Evolutionary conservation across 2,329 filamentous ascomycete genomes (phyloP), one percentile per base, ranked within the genome.

Genomic region (Thelonectria olida): DNA sequence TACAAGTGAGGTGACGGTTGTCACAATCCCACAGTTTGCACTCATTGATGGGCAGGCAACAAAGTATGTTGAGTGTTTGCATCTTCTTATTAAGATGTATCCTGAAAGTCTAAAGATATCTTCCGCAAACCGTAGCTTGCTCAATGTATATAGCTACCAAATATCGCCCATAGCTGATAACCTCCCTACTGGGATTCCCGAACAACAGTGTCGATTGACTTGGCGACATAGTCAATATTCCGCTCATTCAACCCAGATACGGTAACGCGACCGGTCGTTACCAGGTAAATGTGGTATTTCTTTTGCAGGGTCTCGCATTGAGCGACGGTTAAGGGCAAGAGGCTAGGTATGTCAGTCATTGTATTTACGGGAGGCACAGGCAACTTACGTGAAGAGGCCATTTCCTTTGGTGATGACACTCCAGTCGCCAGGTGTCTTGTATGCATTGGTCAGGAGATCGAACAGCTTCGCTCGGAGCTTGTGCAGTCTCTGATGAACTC

Each of bases 401-500:
- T 22, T 65, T 39, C 61, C 61, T 15, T 63, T 54, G 1, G 58
- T 50, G 10, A 65, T 61, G 12, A 61, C 45, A 7, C 54, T 59
- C 63, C 63, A 65, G 19, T 65, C 52, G 7, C 63, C 61, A 2
- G 63, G 63, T 2, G 61, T 65, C 41, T 66, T 54, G 27, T 64
- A 50, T 5, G 22, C 12, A 28, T 22, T 52, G 13, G 19, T 49
- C 7, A 59, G 25, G 4, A 55, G 53, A 13, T 42, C 17, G 23
- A 52, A 52, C 3, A 63, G 47, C 56, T 60, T 48, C 12, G 51
- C 42, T 45, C 51, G 51, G 3, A 34, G 49, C 5, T 5, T 44
- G n/a, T 45, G 47, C 8, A 58, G 23, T 17, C 61, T 52, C 42
- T 56, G 27, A 38, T 54, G 48, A 4, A 63, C 54, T 1, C 41